phyloP scores from a whole-genome alignment of 305 asterid genomes.

The Fraxinus sp. region DNA sequence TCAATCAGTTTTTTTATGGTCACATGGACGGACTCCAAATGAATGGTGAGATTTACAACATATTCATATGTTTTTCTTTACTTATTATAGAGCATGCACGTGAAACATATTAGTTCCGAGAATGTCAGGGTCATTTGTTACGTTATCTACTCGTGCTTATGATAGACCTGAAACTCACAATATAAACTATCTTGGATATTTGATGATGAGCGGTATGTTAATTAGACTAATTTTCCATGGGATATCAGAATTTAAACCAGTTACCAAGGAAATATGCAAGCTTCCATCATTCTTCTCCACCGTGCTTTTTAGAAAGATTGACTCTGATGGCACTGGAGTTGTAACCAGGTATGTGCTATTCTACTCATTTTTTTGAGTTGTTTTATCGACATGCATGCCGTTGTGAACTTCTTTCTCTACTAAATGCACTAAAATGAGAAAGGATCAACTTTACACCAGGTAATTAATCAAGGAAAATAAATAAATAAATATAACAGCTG shows the following conservation, averaged over 20 bases:
- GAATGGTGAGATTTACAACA: constrained; percentile 59
- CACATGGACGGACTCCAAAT: constrained; percentile 83
- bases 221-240: constrained; percentile 23
- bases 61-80: constrained; percentile 5
- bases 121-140: neutral
- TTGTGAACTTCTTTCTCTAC: neutral
- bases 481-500: neutral
- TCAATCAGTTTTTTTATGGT: constrained; percentile 92
- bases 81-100: neutral
- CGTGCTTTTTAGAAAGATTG: constrained; percentile 79
- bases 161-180: neutral
- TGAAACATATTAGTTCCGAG: neutral
- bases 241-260: constrained; percentile 78
- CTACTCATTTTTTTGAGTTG: neutral
- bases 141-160: constrained; percentile 17
- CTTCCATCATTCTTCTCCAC: constrained; percentile 95
- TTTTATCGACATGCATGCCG: neutral
- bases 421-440: constrained; percentile 15
- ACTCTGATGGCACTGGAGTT: constrained; percentile 60
- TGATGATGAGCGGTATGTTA: constrained; percentile 8
- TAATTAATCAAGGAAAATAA: constrained; percentile 4
- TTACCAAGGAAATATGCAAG: constrained; percentile 97
- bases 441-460: neutral
- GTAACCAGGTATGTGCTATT: constrained; percentile 65
- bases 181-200: neutral